Conservation (phyloP, 306 rosid species). For the Glycine tomentella region DNA sequence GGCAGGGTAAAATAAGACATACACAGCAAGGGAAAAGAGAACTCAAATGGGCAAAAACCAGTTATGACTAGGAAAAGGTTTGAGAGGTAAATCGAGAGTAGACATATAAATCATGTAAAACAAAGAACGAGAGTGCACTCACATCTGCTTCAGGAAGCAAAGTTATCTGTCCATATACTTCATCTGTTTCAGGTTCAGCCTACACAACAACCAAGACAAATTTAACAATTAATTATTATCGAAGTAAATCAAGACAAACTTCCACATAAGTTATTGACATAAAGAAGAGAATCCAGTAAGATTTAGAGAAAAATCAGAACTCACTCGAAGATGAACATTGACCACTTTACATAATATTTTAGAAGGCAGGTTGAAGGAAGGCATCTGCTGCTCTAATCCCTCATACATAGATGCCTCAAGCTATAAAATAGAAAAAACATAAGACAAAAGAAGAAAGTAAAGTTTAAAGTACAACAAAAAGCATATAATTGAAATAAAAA, state of each 20-base stretch:
- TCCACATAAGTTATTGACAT: background rate
- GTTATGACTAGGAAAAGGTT: background rate
- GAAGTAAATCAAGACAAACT: background rate
- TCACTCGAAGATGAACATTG: constrained; percentile 35
- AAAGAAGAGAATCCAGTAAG: background rate
- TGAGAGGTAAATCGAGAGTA: background rate
- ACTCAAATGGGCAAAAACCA: background rate
- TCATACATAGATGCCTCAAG: constrained; percentile 27
- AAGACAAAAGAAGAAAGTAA: constrained; percentile 2
- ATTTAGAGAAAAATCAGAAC: constrained; percentile 14
- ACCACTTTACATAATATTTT: constrained; percentile 34
- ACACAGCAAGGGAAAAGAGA: background rate
- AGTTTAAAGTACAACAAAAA: background rate
- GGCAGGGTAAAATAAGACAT: constrained; percentile 4
- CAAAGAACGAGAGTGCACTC: background rate
- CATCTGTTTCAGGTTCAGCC: constrained; percentile 36
- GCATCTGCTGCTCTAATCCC: constrained; percentile 37
- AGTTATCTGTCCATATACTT: constrained; percentile 29
- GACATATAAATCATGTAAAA: constrained; percentile 11
- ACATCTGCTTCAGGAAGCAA: constrained; percentile 29
- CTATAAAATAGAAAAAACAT: constrained; percentile 11
- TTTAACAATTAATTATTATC: background rate
- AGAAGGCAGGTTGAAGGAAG: constrained; percentile 31
- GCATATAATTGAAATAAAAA: background rate
- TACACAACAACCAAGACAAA: constrained; percentile 4